Conservation (phyloP, 306 rosid genomes). For the Lathyrus sativus region DNA sequence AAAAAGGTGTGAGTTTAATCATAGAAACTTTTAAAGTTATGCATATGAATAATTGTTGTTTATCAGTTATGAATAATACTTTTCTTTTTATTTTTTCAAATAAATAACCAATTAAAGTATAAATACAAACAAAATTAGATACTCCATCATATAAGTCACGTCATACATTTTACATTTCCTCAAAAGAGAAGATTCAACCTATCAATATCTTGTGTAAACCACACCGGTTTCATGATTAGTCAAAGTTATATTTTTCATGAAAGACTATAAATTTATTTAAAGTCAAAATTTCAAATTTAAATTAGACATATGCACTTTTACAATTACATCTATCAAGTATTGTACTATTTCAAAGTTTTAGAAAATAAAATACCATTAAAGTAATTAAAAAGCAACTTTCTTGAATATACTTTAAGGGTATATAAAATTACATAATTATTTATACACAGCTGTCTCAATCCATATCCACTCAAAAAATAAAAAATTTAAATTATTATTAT, state of each 20-base stretch:
- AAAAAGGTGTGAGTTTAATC: too few relatives aligned
- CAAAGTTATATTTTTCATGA: background rate
- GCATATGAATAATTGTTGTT: too few relatives aligned
- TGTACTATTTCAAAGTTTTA: too few relatives aligned
- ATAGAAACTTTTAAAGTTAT: too few relatives aligned
- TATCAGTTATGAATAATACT: too few relatives aligned
- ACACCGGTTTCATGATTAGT: background rate
- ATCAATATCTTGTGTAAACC: background rate
- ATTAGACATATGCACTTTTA: background rate
- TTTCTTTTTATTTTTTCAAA: background rate
- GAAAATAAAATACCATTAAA: too few relatives aligned
- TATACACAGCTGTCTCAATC: too few relatives aligned
- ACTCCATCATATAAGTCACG: background rate
- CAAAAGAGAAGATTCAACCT: background rate
- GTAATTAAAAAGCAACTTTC: too few relatives aligned
- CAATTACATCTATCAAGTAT: background rate
- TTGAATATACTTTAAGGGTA: too few relatives aligned
- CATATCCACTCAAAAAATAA: too few relatives aligned
- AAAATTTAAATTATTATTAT: too few relatives aligned
- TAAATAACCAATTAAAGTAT: background rate
- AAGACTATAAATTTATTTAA: background rate
- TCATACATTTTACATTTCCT: background rate
- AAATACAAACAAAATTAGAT: background rate
- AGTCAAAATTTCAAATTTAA: conserved; percentile 1
- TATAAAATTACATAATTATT: too few relatives aligned